Percentiles rank a stretch among this genome's conserved stretches.
These are phyloP conservation scores for Diutina neorugosa DNA, from an alignment of 1,139 yeast species.

Conservation along the genomic window DNA sequence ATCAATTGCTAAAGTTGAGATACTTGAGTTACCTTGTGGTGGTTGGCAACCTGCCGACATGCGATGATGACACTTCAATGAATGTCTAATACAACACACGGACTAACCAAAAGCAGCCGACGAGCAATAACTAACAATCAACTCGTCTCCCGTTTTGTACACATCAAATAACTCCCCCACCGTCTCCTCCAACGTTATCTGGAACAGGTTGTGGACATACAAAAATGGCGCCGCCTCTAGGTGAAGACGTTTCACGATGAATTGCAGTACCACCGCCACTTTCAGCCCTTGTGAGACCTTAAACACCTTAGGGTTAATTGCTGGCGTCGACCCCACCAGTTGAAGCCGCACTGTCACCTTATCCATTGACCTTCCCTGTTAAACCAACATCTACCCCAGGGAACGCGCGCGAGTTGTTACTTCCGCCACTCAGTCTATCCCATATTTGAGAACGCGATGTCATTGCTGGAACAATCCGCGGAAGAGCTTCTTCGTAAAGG, in stretches of 20 bases:
- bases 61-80: no score
- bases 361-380: background rate
- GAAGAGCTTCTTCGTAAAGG: constrained; percentile 1
- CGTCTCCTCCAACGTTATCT: constrained; percentile 47
- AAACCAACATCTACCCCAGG: background rate
- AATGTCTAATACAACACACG: no score
- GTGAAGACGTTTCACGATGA: constrained; percentile 29
- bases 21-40: no score
- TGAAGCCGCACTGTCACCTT: constrained; percentile 39
- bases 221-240: constrained; percentile 20
- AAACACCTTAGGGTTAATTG: constrained; percentile 36
- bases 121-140: constrained; percentile 43
- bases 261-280: constrained; percentile 32
- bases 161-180: constrained; percentile 33
- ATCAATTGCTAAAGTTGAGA: no score
- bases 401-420: background rate
- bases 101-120: constrained; percentile 43
- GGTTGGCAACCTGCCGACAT: no score
- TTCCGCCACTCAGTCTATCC: background rate
- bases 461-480: background rate
- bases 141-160: constrained; percentile 37
- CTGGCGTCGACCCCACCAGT: constrained; percentile 47
- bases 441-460: background rate
- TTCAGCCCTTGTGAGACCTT: constrained; percentile 35
- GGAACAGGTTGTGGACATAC: constrained; percentile 45